Evolutionary conservation across 495 filamentous ascomycete genomes (phyloP).

Genomic region (Talaromyces trachyspermus): DNA sequence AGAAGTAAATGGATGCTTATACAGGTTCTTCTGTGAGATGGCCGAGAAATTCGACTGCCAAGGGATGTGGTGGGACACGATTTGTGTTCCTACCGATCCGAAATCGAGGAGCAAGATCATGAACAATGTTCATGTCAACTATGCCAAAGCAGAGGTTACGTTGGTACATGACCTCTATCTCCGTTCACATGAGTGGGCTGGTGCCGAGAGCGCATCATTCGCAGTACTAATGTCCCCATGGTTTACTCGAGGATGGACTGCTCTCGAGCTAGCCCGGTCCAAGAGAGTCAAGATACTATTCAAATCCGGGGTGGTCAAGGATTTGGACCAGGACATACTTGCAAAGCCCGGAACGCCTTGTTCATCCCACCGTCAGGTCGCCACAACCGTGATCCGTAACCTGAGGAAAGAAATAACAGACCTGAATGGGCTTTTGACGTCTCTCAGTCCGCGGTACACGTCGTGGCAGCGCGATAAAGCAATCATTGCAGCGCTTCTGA

Average conservation of each 20-base stretch:
- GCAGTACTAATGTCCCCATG: slow-evolving; percentile 20
- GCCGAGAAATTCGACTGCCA: slow-evolving; percentile 8
- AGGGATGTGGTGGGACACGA: slow-evolving; percentile 24
- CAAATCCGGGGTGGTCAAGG: slow-evolving; percentile 18
- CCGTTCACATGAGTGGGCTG: slow-evolving; percentile 19
- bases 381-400: slow-evolving; percentile 10
- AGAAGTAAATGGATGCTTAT: slow-evolving; percentile 19
- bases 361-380: not conserved
- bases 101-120: slow-evolving; percentile 12
- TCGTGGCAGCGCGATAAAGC: slow-evolving; percentile 17
- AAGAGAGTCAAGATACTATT: slow-evolving; percentile 25
- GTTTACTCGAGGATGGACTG: slow-evolving; percentile 22
- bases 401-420: slow-evolving; percentile 10
- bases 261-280: slow-evolving; percentile 23
- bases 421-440: slow-evolving; percentile 14
- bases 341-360: slow-evolving; percentile 6
- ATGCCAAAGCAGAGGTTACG: slow-evolving; percentile 19
- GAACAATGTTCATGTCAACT: slow-evolving; percentile 12
- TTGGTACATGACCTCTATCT: slow-evolving; percentile 25
- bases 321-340: slow-evolving; percentile 22
- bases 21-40: slow-evolving; percentile 9
- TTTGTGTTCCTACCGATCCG: slow-evolving; percentile 15
- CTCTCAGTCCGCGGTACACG: slow-evolving; percentile 14
- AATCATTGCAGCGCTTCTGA: slow-evolving; percentile 18
- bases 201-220: slow-evolving; percentile 12